A percentile compares a stretch with the other conserved stretches of the same genome.
These are phyloP conservation scores for Naematelia encephala DNA, from an alignment of 768 basidiomycete genomes.

Conservation along the genomic window DNA sequence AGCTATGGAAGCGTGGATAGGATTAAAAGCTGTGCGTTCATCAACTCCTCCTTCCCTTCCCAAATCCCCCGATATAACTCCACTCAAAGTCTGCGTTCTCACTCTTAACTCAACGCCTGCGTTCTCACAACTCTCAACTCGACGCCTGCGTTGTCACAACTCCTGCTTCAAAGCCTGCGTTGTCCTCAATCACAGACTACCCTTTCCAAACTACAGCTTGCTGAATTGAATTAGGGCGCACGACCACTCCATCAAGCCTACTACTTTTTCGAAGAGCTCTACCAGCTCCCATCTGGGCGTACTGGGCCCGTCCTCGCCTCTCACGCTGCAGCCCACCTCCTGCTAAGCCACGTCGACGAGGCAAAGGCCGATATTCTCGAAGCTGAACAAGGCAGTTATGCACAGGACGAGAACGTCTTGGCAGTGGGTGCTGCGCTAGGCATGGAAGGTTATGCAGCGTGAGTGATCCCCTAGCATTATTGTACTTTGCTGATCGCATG, in stretches of 20 bases:
- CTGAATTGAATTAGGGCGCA: too few species aligned
- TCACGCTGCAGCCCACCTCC: constrained; percentile 49
- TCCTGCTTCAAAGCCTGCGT: too few species aligned
- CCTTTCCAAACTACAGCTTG: too few species aligned
- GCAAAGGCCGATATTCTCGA: constrained; percentile 49
- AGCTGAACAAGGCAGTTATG: constrained; percentile 29
- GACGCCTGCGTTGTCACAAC: too few species aligned
- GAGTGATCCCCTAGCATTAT: constrained; percentile 13
- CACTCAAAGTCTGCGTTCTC: background rate
- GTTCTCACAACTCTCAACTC: too few species aligned
- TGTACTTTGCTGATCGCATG: background rate
- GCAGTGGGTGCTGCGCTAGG: constrained; percentile 40
- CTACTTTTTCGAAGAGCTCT: constrained; percentile 52
- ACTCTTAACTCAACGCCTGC: too few species aligned
- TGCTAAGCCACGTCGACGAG: constrained; percentile 50
- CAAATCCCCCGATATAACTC: background rate
- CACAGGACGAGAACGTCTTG: constrained; percentile 33
- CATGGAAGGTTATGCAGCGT: constrained; percentile 38
- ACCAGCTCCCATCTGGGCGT: constrained; percentile 47
- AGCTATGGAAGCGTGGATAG: constrained; percentile 72
- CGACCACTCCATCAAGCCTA: constrained; percentile 50
- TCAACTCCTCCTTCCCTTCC: background rate
- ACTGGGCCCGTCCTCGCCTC: constrained; percentile 47
- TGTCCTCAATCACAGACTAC: too few species aligned
- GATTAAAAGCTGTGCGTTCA: constrained; percentile 46